phyloP scores from a whole-genome alignment of 2,329 filamentous ascomycete genomes.

The Stemphylium beticola region DNA sequence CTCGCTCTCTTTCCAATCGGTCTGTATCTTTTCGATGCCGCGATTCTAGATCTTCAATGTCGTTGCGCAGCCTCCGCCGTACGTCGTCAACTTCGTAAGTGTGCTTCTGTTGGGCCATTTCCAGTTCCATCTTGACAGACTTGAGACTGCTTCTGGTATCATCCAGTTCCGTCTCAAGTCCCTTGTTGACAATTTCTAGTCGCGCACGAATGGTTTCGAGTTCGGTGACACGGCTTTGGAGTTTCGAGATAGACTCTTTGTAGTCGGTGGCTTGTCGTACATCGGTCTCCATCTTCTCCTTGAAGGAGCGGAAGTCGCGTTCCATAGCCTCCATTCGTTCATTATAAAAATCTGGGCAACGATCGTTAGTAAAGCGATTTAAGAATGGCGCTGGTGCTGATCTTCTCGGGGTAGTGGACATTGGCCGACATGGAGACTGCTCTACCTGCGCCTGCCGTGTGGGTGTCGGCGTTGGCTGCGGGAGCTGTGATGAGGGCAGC shows the following conservation, averaged over 20 bases:
- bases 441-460: conserved; percentile 16
- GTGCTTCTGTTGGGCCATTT: conserved; percentile 60
- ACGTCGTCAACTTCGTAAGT: conserved; percentile 60
- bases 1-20: conserved; percentile 59
- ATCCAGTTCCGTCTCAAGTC: conserved; percentile 72
- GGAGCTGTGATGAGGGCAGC: conserved; percentile 28
- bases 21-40: conserved; percentile 64
- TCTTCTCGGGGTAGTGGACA: conserved; percentile 28
- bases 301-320: conserved; percentile 71
- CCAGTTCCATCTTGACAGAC: conserved; percentile 56
- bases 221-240: conserved; percentile 71
- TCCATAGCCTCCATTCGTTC: conserved; percentile 79
- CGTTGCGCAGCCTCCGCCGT: conserved; percentile 61
- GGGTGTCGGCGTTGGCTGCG: conserved; percentile 33
- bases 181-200: conserved; percentile 59
- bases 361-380: conserved; percentile 75
- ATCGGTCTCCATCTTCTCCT: conserved; percentile 73
- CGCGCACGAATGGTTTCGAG: conserved; percentile 61
- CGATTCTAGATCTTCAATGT: conserved; percentile 62
- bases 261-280: conserved; percentile 71
- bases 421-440: conserved; percentile 22
- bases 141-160: conserved; percentile 61
- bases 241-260: conserved; percentile 75
- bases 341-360: conserved; percentile 76
- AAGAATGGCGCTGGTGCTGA: conserved; percentile 64